These are phyloP conservation scores for Microthyrium microscopicum DNA, from an alignment of 2,329 filamentous ascomycete species.

Conservation along the genomic window DNA sequence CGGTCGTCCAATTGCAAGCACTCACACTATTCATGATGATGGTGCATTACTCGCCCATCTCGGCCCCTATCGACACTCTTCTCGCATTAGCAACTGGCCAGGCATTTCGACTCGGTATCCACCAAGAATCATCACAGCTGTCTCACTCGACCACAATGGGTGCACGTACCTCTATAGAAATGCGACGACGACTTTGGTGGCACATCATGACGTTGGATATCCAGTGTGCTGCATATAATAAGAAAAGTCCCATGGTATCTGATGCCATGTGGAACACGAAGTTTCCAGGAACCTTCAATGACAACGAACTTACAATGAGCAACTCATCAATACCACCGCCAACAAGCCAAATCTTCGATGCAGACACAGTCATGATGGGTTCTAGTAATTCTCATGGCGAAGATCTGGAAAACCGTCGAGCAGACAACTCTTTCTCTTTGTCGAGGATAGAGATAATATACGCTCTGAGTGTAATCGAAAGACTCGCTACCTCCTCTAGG, in stretches of 20 bases:
- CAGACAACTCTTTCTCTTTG: conserved; percentile 6
- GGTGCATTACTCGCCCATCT: neutral
- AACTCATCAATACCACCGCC: conserved; percentile 2
- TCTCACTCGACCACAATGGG: conserved; percentile 1
- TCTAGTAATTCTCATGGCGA: neutral
- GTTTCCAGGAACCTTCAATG: conserved; percentile 3
- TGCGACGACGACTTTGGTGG: conserved; percentile 6
- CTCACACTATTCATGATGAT: conserved; percentile 3
- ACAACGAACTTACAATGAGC: conserved; percentile 2
- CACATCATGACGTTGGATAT: conserved; percentile 6
- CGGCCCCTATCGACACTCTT: conserved; percentile 3
- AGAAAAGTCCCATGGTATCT: conserved; percentile 1
- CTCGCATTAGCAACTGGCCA: conserved; percentile 1
- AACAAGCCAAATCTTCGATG: conserved; percentile 3
- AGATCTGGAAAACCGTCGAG: conserved; percentile 1
- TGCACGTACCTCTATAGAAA: neutral
- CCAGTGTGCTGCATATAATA: neutral
- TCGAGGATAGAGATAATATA: conserved; percentile 2
- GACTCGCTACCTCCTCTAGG: neutral
- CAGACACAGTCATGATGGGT: neutral
- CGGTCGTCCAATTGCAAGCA: conserved; percentile 1
- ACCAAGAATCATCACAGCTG: neutral
- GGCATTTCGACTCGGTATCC: conserved; percentile 1
- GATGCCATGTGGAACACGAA: conserved; percentile 3
- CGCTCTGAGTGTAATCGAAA: neutral